phyloP scores from a whole-genome alignment of 164 flowering plant species.

The Cinnamomum chago region DNA sequence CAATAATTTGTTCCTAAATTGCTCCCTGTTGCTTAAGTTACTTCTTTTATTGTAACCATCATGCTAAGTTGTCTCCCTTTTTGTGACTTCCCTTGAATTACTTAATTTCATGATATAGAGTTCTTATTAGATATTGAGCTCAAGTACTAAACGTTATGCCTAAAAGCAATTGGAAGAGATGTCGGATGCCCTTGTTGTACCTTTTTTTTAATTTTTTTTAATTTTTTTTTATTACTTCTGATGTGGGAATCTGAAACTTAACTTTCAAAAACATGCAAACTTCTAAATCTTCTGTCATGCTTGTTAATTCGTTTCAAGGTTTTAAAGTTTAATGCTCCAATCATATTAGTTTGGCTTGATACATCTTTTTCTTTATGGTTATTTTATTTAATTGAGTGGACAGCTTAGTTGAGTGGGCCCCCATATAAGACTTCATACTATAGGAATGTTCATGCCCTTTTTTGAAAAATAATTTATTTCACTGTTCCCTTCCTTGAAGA shows the following conservation, averaged over 20 bases:
- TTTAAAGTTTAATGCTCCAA: neutral
- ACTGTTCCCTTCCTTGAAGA: neutral
- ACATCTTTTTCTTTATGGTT: neutral
- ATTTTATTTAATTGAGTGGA: neutral
- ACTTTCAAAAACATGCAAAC: neutral
- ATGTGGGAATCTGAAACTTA: neutral
- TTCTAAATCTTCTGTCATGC: no score
- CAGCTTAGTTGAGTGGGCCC: neutral
- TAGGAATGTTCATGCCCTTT: neutral
- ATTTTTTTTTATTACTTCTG: no score
- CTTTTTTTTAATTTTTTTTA: no score
- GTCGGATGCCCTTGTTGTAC: no score
- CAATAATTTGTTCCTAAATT: neutral
- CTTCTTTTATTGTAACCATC: no score
- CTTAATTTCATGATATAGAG: neutral
- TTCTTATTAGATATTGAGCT: neutral
- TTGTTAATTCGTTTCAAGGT: neutral
- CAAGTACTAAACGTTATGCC: no score
- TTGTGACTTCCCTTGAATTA: no score
- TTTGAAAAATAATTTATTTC: neutral
- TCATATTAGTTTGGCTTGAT: neutral
- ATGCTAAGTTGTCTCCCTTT: no score
- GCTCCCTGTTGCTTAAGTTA: neutral
- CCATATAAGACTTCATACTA: neutral
- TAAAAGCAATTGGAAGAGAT: no score